Evolutionary conservation across 2,329 filamentous ascomycete species (phyloP), one percentile per base, ranked within the genome.

Genomic region (Monilinia fructicola): DNA sequence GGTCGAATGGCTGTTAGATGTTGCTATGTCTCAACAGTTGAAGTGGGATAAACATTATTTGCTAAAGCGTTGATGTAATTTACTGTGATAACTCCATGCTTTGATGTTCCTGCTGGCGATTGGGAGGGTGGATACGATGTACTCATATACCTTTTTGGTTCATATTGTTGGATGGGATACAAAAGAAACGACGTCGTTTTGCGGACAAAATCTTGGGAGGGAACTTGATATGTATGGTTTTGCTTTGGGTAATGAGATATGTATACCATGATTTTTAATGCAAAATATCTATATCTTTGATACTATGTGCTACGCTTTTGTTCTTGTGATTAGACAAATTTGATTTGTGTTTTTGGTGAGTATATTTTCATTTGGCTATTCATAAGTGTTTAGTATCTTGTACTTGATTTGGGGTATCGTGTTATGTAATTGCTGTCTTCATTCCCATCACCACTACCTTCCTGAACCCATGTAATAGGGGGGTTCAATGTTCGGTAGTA

Each of bases 1-100:
- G 56, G 86, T 90, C 3, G 93, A 99, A 76, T 99, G 95, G 95
- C 78, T 99, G 73, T 80, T 99, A 67, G 90, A 93, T 74, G 88
- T 93, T 68, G 92, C 92, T 5, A 94, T 99, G 91, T 87, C 86
- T 73, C 95, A 99, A 79, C 84, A 92, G 77, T 81, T 95, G 69
- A 81, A 82, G n/a, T 89, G 87, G 77, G 82, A 87, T 66, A 80
- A 87, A 52, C 84, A 82, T 71, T 92, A 91, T 75, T 76, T 87
- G 26, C 54, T 65, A 26, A 64, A 67, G 44, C 38, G 55, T 60
- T 66, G 18, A 48, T 63, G 46, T 50, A 21, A 35, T 18, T 26
- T 35, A 12, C 28, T 10, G 4, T 26, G 46, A 9, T 50, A 6
- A n/a, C 12, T 14, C 50, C 31, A 61, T 50, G 48, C 4, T 12